Percentiles rank a stretch among this genome's conserved stretches.
phyloP scores from a whole-genome alignment of 2,329 filamentous ascomycete genomes.

The Trichophyton benhamiae region DNA sequence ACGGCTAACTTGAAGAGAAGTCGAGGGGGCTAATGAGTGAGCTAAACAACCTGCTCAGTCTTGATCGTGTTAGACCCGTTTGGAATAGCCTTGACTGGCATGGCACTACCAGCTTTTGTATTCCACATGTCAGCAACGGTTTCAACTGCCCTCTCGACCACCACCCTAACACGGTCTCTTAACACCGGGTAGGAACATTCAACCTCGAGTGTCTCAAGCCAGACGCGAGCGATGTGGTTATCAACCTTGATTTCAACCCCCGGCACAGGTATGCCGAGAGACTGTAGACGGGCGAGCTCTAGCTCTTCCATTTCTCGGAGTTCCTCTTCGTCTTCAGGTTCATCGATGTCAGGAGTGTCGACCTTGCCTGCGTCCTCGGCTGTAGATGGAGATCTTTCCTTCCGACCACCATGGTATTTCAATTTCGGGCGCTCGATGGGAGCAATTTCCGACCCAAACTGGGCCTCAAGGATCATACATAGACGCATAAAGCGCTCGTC shows the following conservation, averaged over 20 bases:
- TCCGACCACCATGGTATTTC: slow-evolving; percentile 12
- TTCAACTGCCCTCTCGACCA: slow-evolving; percentile 82
- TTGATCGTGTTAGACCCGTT: background rate
- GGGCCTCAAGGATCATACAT: slow-evolving; percentile 91
- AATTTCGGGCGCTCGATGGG: slow-evolving; percentile 57
- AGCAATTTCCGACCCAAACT: slow-evolving; percentile 78
- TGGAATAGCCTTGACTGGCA: background rate
- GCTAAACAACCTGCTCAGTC: background rate
- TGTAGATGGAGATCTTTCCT: slow-evolving; percentile 18
- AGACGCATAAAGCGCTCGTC: slow-evolving; percentile 71
- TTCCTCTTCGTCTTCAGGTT: slow-evolving; percentile 25
- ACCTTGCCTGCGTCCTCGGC: slow-evolving; percentile 17
- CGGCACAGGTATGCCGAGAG: slow-evolving; percentile 77
- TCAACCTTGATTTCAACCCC: slow-evolving; percentile 80
- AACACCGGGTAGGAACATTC: slow-evolving; percentile 71
- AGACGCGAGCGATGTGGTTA: slow-evolving; percentile 74
- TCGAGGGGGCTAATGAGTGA: background rate
- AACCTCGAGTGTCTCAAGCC: slow-evolving; percentile 83
- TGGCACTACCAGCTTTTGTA: slow-evolving; percentile 5
- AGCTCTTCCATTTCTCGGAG: slow-evolving; percentile 45
- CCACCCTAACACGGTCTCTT: slow-evolving; percentile 71
- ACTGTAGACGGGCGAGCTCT: slow-evolving; percentile 68
- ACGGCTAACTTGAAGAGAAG: background rate
- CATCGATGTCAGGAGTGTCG: slow-evolving; percentile 16
- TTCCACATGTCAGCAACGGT: slow-evolving; percentile 61